These are phyloP conservation scores for Cordyceps cateniannulata DNA, from an alignment of 2,329 filamentous ascomycete genomes.

Conservation along the genomic window DNA sequence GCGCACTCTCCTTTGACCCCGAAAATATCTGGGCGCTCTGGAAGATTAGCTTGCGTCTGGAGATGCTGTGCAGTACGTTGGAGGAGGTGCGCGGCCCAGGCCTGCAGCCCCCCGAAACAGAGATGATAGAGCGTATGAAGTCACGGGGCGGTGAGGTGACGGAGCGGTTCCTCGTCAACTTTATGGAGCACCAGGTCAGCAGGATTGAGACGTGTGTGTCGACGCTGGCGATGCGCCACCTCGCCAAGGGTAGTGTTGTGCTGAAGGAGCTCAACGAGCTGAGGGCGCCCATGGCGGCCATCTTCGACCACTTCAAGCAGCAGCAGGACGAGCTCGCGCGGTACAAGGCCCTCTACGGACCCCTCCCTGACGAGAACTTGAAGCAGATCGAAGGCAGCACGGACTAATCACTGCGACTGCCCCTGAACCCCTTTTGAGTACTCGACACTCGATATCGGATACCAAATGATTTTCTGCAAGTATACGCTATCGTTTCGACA, in stretches of 20 bases:
- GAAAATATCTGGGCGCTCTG: conserved; percentile 85
- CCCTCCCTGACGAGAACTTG: conserved; percentile 23
- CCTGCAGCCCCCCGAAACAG: conserved; percentile 74
- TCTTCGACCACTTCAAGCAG: conserved; percentile 55
- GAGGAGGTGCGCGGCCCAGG: conserved; percentile 59
- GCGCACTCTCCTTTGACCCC: conserved; percentile 69
- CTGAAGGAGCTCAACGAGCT: conserved; percentile 63
- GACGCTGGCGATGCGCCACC: conserved; percentile 71
- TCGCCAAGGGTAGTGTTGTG: conserved; percentile 61
- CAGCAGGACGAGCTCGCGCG: conserved; percentile 58
- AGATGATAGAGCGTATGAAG: conserved; percentile 65
- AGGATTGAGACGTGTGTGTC: conserved; percentile 89
- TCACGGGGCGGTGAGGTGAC: conserved; percentile 74
- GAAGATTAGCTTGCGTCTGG: conserved; percentile 80
- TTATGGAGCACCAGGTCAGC: conserved; percentile 91
- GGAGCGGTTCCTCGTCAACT: conserved; percentile 79
- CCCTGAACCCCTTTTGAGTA: neutral
- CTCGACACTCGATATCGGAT: neutral
- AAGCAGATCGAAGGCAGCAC: conserved; percentile 5
- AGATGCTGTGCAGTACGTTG: conserved; percentile 88
- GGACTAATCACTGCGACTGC: neutral
- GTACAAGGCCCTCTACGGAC: conserved; percentile 50
- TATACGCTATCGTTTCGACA: neutral
- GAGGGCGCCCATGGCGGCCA: conserved; percentile 67
- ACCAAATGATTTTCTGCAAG: neutral